These are phyloP conservation scores for Trichoderma sp. DNA, from an alignment of 2,329 filamentous ascomycete genomes.

Conservation along the genomic window DNA sequence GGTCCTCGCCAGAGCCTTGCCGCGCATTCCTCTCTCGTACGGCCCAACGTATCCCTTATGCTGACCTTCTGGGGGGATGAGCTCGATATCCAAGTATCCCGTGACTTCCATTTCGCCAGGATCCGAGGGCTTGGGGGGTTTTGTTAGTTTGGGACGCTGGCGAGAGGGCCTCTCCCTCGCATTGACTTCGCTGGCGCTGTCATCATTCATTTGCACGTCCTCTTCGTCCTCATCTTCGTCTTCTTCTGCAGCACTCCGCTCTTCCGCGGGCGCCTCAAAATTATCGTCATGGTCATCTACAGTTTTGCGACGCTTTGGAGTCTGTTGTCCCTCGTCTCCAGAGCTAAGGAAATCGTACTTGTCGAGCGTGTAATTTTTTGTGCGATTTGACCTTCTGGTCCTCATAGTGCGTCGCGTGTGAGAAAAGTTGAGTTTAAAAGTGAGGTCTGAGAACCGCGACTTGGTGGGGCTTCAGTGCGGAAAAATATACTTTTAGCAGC, in stretches of 20 bases:
- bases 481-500: constrained; percentile 6
- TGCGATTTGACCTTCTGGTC: constrained; percentile 45
- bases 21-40: constrained; percentile 42
- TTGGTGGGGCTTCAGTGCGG: constrained; percentile 8
- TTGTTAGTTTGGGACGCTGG: constrained; percentile 36
- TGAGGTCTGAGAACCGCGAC: constrained; percentile 15
- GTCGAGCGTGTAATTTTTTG: constrained; percentile 41
- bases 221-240: constrained; percentile 39
- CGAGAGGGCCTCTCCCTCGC: constrained; percentile 35
- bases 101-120: constrained; percentile 29
- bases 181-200: constrained; percentile 39
- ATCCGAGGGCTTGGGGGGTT: constrained; percentile 35
- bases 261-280: constrained; percentile 37
- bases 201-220: constrained; percentile 38
- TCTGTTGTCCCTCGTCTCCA: constrained; percentile 37
- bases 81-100: constrained; percentile 41
- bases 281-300: constrained; percentile 39
- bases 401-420: constrained; percentile 38
- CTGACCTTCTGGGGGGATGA: constrained; percentile 41
- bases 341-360: constrained; percentile 43
- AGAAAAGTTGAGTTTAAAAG: constrained; percentile 17
- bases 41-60: constrained; percentile 43
- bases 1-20: constrained; percentile 42
- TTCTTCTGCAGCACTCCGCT: constrained; percentile 32
- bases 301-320: constrained; percentile 33